Evolutionary conservation across 805 yeast genomes (phyloP).

Genomic region (Nakazawaea ambrosiae): DNA sequence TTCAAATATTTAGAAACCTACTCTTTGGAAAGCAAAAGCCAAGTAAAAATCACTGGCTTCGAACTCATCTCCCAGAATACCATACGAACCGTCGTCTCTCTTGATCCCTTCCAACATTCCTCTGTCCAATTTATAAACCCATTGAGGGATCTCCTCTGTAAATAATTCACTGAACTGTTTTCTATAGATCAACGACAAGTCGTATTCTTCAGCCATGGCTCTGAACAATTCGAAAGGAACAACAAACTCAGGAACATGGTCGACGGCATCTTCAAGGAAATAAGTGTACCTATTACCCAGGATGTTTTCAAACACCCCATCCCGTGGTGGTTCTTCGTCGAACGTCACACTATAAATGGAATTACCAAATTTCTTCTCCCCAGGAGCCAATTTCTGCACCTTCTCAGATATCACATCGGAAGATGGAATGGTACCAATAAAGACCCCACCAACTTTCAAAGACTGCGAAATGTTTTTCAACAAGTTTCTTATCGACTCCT

Average conservation of each 20-base stretch:
- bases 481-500: slow-evolving; percentile 66
- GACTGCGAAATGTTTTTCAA: slow-evolving; percentile 71
- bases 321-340: slow-evolving; percentile 69
- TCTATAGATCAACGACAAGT: slow-evolving; percentile 62
- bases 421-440: slow-evolving; percentile 92
- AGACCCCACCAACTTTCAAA: slow-evolving; percentile 74
- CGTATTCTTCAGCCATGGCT: slow-evolving; percentile 77
- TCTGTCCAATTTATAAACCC: slow-evolving; percentile 51
- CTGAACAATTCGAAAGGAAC: slow-evolving; percentile 90
- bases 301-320: slow-evolving; percentile 65
- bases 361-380: slow-evolving; percentile 75
- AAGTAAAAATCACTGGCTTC: slow-evolving; percentile 83
- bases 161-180: slow-evolving; percentile 79
- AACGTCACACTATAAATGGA: slow-evolving; percentile 75
- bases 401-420: slow-evolving; percentile 75
- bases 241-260: slow-evolving; percentile 92
- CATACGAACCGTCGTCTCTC: slow-evolving; percentile 73
- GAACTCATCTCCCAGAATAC: slow-evolving; percentile 83
- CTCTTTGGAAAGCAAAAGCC: slow-evolving; percentile 75
- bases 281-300: slow-evolving; percentile 82
- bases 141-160: slow-evolving; percentile 67
- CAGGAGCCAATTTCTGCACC: slow-evolving; percentile 42
- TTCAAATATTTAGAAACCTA: slow-evolving; percentile 25
- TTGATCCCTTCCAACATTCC: slow-evolving; percentile 62
- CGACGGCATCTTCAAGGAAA: slow-evolving; percentile 86